Conservation (phyloP, 257 asterid species). For the Solanum lycopersicoides region DNA sequence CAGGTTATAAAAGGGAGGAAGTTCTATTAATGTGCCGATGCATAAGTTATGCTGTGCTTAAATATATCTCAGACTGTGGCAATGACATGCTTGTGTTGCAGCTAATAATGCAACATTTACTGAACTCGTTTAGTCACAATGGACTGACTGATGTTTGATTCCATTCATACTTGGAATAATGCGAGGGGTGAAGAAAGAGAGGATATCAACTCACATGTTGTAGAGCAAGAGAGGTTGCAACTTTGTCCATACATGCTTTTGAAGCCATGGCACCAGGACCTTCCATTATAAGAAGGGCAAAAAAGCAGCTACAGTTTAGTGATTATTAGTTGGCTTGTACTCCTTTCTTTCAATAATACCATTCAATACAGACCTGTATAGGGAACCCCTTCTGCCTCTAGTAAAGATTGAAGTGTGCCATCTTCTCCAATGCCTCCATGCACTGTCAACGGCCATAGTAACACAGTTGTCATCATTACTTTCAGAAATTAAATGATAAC, state of each 20-base stretch:
- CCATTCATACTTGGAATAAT: neutral
- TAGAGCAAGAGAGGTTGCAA: constrained; percentile 77
- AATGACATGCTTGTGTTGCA: neutral
- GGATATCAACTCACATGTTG: constrained; percentile 46
- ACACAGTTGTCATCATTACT: neutral
- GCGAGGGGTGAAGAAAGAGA: neutral
- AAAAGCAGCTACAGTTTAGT: constrained; percentile 7
- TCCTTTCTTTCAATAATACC: neutral
- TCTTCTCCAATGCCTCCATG: constrained; percentile 97
- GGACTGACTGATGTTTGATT: neutral
- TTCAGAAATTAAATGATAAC: neutral
- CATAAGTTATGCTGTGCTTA: neutral
- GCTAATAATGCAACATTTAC: neutral
- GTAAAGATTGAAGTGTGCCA: constrained; percentile 74
- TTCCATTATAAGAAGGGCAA: constrained; percentile 17
- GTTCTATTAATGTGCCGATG: neutral
- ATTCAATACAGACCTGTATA: constrained; percentile 40
- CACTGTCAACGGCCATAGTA: constrained; percentile 32
- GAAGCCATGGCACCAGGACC: constrained; percentile 79
- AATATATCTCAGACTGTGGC: neutral
- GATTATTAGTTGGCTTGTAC: neutral
- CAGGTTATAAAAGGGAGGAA: neutral
- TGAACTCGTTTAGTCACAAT: neutral
- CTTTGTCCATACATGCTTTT: constrained; percentile 80
- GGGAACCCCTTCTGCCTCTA: constrained; percentile 69